phyloP scores from a whole-genome alignment of 345 rosid genomes.

The Eucalyptus melliodora region DNA sequence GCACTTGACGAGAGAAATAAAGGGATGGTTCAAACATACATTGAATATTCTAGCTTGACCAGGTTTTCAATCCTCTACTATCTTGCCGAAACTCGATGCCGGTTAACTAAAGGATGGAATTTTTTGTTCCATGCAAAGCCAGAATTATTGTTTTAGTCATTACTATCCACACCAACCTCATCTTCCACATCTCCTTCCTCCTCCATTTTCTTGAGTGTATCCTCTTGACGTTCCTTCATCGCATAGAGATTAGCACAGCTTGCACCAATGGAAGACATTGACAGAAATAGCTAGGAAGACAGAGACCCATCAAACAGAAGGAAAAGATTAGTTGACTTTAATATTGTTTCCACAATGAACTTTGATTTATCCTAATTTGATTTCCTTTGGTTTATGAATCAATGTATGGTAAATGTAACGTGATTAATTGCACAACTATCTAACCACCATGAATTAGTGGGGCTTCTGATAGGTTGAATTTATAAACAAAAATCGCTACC shows the following conservation, averaged over 20 bases:
- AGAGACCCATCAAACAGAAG: background rate
- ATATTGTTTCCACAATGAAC: too few relatives aligned
- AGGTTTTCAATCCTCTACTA: background rate
- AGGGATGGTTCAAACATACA: background rate
- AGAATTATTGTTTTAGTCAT: background rate
- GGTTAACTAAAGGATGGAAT: background rate
- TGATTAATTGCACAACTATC: too few relatives aligned
- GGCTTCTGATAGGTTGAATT: too few relatives aligned
- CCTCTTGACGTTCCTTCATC: conserved; percentile 14
- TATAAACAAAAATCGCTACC: too few relatives aligned
- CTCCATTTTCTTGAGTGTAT: conserved; percentile 2
- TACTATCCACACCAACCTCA: background rate
- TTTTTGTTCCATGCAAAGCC: background rate
- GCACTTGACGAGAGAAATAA: background rate
- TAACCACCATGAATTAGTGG: too few relatives aligned
- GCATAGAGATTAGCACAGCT: conserved; percentile 8
- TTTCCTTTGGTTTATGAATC: too few relatives aligned
- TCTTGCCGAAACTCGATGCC: background rate
- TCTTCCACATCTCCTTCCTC: background rate
- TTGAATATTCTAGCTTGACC: background rate
- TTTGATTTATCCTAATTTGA: too few relatives aligned
- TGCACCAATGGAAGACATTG: conserved; percentile 15
- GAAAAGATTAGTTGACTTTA: too few relatives aligned
- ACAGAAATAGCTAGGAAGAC: background rate
- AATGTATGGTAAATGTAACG: too few relatives aligned